Base-by-base conservation (phyloP, 2,329 filamentous ascomycete species). In the Ophiobolus disseminans region DNA sequence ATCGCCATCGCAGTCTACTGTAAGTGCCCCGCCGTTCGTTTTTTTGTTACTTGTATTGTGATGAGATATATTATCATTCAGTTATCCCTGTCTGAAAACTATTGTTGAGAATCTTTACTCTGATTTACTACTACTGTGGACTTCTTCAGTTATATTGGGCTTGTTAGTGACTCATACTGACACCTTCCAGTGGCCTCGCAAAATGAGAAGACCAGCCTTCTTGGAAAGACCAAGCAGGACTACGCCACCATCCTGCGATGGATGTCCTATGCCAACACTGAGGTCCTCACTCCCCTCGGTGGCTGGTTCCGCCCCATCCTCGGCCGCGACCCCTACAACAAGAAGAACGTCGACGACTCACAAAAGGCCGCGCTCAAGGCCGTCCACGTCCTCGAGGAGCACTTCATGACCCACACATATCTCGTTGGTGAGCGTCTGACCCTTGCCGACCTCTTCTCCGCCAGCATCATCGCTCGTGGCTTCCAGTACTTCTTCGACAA, bases 191-290 rank as follows among this genome's bases (percentile, higher is more conserved):
- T 99, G 76, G 91, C 94, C 71, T 97, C 94, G 68, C 94, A 99
- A 82, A 99, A 99, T 78, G 94, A 97, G 88, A 97, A 97, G 89
- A 99, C 94, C 70, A 95, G 91, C 66, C 91, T 99, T 63, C 87
- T 99, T 69, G 94, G 94, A 75, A 97, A 97, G 88, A 99, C 92
- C 81, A 99, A 99, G 89, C 93, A 99, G 84, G 94, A 99, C 86
- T 91, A 97, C 79, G 94, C 94, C 69, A 92, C 92, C 66, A 99
- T 99, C 78, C 84, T 99, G 75, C 90, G 89, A 80, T 99, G 94
- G 94, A 87, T 97, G 88, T 97, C 93, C 62, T 97, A 87, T 80
- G 89, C 88, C 85, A 99, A 97, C 86, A 76, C 79, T 53, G 93
- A 99, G 82, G 75, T 97, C 70, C 82, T 96, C 63, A 76, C 84